A percentile compares a stretch with the other conserved stretches of the same genome.
Evolutionary conservation across 192 early-diverging fungal species (phyloP).

Genomic region (Dissophora ornata): DNA sequence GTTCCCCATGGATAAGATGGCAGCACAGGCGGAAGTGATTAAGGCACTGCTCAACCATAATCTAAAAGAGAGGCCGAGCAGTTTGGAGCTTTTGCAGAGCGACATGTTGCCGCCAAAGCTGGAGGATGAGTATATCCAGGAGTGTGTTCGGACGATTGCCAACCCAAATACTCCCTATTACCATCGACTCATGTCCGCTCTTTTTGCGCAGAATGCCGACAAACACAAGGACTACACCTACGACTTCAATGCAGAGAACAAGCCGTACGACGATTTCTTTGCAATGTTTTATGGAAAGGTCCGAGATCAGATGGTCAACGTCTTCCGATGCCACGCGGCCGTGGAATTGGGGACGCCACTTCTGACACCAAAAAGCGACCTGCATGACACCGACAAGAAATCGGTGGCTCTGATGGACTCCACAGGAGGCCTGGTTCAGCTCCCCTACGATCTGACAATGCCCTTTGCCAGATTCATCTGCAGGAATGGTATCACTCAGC

Average conservation of each 20-base stretch:
- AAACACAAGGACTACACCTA: conserved; percentile 91
- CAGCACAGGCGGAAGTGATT: conserved; percentile 80
- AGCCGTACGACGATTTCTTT: conserved; percentile 67
- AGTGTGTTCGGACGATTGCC: conserved; percentile 90
- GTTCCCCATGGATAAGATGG: conserved; percentile 71
- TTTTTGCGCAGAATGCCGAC: conserved; percentile 83
- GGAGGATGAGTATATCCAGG: conserved; percentile 91
- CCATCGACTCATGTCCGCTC: conserved; percentile 77
- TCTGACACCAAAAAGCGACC: conserved; percentile 81
- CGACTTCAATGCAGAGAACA: conserved; percentile 75
- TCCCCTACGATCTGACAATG: conserved; percentile 90
- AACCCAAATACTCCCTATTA: conserved; percentile 92
- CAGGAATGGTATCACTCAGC: conserved; percentile 70
- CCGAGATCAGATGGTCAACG: conserved; percentile 76
- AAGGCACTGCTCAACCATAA: conserved; percentile 75
- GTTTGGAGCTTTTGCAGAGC: conserved; percentile 84
- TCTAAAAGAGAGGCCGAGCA: conserved; percentile 81
- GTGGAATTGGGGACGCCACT: conserved; percentile 85
- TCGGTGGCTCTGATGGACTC: conserved; percentile 87
- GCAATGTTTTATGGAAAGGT: conserved; percentile 75
- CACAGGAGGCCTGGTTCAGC: conserved; percentile 82
- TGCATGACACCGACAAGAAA: conserved; percentile 73
- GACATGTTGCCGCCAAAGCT: conserved; percentile 83
- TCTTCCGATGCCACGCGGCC: conserved; percentile 88
- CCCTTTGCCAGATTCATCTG: conserved; percentile 92